A percentile compares a stretch with the other conserved stretches of the same genome.
These are phyloP conservation scores for Grammothele lineata DNA, from an alignment of 768 basidiomycete genomes.

Conservation along the genomic window DNA sequence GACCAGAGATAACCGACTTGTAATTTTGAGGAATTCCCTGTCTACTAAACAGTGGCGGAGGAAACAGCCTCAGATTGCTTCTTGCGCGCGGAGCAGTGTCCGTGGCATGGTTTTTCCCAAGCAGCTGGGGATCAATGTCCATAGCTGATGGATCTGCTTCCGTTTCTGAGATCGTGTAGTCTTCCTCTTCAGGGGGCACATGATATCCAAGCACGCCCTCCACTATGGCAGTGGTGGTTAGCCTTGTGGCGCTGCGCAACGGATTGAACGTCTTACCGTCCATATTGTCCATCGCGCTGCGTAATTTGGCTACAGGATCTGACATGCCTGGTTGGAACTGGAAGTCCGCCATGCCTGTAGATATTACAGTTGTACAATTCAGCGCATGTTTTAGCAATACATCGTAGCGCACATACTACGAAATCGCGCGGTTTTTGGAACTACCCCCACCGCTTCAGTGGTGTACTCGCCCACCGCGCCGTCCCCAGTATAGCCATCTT, in stretches of 20 bases:
- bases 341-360: slow-evolving; percentile 91
- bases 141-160: slow-evolving; percentile 29
- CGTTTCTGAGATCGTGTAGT: slow-evolving; percentile 41
- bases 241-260: not conserved
- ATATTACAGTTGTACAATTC: not conserved
- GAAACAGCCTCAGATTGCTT: slow-evolving; percentile 72
- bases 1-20: slow-evolving; percentile 43
- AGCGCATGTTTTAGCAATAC: too few relatives aligned
- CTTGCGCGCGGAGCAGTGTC: not conserved
- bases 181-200: slow-evolving; percentile 65
- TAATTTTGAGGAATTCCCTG: slow-evolving; percentile 77
- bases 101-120: slow-evolving; percentile 1
- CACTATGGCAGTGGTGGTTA: slow-evolving; percentile 39
- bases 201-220: slow-evolving; percentile 66
- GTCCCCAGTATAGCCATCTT: slow-evolving; percentile 21
- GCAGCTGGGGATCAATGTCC: slow-evolving; percentile 50
- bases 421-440: slow-evolving; percentile 85
- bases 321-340: slow-evolving; percentile 76
- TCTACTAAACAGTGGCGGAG: slow-evolving; percentile 87
- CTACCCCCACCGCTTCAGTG: slow-evolving; percentile 64
- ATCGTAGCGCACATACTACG: slow-evolving; percentile 67
- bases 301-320: slow-evolving; percentile 68
- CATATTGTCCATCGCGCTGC: slow-evolving; percentile 71
- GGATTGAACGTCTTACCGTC: slow-evolving; percentile 57
- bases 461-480: slow-evolving; percentile 63